phyloP scores from a whole-genome alignment of 2,329 filamentous ascomycete genomes.

The Cercospora nicotianae region DNA sequence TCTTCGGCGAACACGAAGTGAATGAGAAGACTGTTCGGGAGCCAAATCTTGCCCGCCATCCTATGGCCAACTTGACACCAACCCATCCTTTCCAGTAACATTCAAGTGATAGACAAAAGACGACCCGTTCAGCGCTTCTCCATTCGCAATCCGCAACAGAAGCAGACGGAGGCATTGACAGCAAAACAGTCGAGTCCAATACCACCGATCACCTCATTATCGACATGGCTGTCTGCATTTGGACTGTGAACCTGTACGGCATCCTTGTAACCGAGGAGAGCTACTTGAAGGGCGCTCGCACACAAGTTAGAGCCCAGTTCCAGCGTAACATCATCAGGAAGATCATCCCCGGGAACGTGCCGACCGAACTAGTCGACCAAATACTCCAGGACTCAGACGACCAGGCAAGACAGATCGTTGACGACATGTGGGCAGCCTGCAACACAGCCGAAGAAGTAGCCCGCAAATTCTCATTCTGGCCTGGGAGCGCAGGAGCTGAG shows the following conservation, averaged over 20 bases:
- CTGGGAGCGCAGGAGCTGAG: background rate
- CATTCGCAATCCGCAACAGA: background rate
- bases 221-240: background rate
- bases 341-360: background rate
- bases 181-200: background rate
- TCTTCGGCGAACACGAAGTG: background rate
- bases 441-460: background rate
- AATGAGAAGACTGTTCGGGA: background rate
- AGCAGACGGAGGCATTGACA: background rate
- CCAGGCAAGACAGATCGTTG: background rate
- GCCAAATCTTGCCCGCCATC: background rate
- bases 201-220: background rate
- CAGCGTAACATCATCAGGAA: background rate
- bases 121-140: background rate
- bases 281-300: conserved; percentile 5
- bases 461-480: background rate
- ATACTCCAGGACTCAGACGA: background rate
- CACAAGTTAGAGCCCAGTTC: background rate
- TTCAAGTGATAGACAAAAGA: background rate
- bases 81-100: background rate
- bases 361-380: background rate
- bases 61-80: background rate
- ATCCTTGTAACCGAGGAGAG: conserved; percentile 14
- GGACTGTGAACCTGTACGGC: background rate
- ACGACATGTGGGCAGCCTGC: background rate